phyloP scores from a whole-genome alignment of 441 rosid species.

The Populus hybrid region DNA sequence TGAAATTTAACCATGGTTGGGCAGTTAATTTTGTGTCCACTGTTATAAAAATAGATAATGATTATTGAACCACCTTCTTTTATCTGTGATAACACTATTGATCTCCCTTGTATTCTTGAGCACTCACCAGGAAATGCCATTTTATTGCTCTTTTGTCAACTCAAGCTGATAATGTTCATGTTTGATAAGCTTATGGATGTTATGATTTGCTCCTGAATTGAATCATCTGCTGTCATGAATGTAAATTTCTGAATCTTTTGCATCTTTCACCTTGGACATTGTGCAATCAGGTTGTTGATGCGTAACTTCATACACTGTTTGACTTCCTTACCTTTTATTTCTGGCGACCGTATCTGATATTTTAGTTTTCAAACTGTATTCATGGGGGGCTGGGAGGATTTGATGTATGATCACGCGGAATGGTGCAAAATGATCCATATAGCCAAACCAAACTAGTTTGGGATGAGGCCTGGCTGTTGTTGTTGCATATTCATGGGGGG shows the following conservation, averaged over 20 bases:
- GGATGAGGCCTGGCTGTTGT: not conserved
- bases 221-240: not conserved
- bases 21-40: not conserved
- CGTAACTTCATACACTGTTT: not conserved
- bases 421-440: not conserved
- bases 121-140: not conserved
- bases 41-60: not conserved
- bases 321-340: not conserved
- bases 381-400: not conserved
- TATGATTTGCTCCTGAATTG: not conserved
- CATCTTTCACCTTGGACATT: not conserved
- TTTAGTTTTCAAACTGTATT: not conserved
- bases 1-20: not conserved
- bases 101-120: not conserved
- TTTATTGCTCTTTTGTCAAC: not conserved
- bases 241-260: not conserved
- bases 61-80: not conserved
- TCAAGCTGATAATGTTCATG: not conserved
- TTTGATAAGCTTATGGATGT: not conserved
- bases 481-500: not conserved
- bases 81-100: not conserved
- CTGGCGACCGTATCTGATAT: not conserved
- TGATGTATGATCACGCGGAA: not conserved
- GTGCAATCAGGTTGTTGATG: not conserved
- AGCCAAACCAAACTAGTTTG: not conserved